Base-by-base conservation (phyloP, 306 rosid species). In the Hippophae rhamnoides region DNA sequence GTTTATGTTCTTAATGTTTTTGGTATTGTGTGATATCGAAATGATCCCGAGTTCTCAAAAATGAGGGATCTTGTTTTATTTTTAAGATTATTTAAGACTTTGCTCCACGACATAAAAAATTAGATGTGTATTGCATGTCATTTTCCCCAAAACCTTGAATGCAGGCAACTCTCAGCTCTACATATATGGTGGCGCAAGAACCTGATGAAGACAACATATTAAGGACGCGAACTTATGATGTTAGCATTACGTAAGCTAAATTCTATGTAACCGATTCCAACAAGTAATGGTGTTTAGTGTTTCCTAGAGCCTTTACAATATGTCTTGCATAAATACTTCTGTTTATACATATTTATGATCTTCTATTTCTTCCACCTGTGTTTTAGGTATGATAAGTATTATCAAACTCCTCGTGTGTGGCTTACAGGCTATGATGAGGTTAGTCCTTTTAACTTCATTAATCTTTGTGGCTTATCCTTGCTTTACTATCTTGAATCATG, bases 371-470 rank as follows among this genome's bases (percentile, higher is more conserved):
- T 47, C 45, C 14, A 42, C 23, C 64, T 5, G 40, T 57, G 18
- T 71, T 56, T 18, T 79, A 88, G 99, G 79, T 92, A 92, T 66
- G 99, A 88, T 71, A 85, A 92, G 70, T 92, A 92, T 76, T 92
- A 92, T 76, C 99, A 92, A 70, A 88, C 99, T 57, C 99, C 99
- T 58, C 88, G 96, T 23, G 95, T 92, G 57, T 92, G 99, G 99
- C 95, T 92, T 68, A 92, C 99, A 61, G 96, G 99, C 0, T 92
- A 88, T 66, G 99, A 92, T 62, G 99, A 92, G 99, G 96, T 85
- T 67, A 31, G 84, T 69, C 47, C 40, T 70, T 63, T 44, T 51
- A 68, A 47, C 47, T 50, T 13, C 3, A 14, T 12, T 6, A 25
- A 6, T 57, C 12, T 18, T 31, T 31, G 38, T 31, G 38, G 38